These are phyloP conservation scores for Sonneratia alba DNA, from an alignment of 345 rosid genomes.

Conservation along the genomic window DNA sequence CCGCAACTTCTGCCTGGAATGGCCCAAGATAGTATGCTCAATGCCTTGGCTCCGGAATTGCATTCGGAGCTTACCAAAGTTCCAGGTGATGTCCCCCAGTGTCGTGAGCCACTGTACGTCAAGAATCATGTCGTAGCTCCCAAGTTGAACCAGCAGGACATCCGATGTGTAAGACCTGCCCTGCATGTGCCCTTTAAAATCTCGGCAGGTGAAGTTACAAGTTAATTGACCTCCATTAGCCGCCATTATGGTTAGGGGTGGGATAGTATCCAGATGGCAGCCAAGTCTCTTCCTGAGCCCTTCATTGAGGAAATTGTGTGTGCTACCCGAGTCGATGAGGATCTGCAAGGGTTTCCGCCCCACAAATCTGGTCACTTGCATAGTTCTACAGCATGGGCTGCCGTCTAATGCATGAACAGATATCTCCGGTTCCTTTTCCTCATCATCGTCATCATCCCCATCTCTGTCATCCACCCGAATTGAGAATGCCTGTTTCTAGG, in stretches of 20 bases:
- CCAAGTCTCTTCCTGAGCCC: too few species aligned
- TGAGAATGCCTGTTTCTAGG: too few species aligned
- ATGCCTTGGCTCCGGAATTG: background rate
- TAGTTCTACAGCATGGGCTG: too few species aligned
- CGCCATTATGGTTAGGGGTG: background rate
- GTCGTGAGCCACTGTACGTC: slow-evolving; percentile 6
- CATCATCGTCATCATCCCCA: too few species aligned
- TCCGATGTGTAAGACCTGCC: background rate
- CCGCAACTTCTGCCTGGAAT: background rate
- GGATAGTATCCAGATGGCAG: too few species aligned
- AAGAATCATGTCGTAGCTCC: slow-evolving; percentile 1
- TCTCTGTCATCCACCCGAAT: too few species aligned
- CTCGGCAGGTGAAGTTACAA: background rate
- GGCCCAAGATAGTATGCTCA: background rate
- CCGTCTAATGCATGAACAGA: too few species aligned
- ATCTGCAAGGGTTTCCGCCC: too few species aligned
- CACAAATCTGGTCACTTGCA: too few species aligned
- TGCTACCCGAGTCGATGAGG: background rate
- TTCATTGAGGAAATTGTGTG: too few species aligned
- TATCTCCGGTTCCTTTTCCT: too few species aligned
- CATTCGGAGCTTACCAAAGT: background rate
- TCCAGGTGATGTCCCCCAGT: background rate
- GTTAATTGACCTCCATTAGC: background rate
- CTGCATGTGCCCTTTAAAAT: background rate
- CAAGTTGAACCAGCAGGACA: background rate